Evolutionary conservation across 2,329 filamentous ascomycete genomes (phyloP).

Genomic region (Fusarium veterinarium): DNA sequence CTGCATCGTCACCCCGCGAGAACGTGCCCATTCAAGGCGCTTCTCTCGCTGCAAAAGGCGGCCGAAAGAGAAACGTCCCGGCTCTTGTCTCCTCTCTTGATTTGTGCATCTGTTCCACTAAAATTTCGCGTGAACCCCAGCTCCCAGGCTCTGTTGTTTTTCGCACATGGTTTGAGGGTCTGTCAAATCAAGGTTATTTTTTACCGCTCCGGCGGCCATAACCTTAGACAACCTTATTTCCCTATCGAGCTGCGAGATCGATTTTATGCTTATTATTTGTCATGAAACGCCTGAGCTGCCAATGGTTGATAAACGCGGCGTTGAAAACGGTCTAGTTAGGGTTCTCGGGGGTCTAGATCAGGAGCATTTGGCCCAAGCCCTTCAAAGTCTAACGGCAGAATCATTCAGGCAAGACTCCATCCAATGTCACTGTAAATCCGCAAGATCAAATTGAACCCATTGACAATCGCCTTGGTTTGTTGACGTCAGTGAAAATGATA

Average conservation of each 20-base stretch:
- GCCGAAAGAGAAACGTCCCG: neutral
- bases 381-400: neutral
- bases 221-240: slow-evolving; percentile 27
- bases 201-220: slow-evolving; percentile 23
- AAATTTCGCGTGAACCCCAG: neutral
- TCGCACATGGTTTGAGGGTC: slow-evolving; percentile 29
- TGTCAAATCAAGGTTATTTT: slow-evolving; percentile 31
- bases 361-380: neutral
- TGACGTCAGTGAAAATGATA: slow-evolving; percentile 20
- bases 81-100: slow-evolving; percentile 6
- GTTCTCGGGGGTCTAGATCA: neutral
- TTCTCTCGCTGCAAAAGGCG: neutral
- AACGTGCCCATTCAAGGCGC: neutral
- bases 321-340: neutral
- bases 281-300: slow-evolving; percentile 6
- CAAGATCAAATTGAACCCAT: neutral
- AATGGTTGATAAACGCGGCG: neutral
- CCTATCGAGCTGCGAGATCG: slow-evolving; percentile 20
- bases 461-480: neutral
- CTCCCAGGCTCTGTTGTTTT: neutral
- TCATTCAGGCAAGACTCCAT: neutral
- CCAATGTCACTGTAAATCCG: neutral
- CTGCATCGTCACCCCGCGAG: slow-evolving; percentile 17
- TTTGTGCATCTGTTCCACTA: slow-evolving; percentile 12
- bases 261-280: slow-evolving; percentile 29